Evolutionary conservation across 179 eudicot species (phyloP), one percentile per base, ranked within the genome.

Genomic region (Amaranthus tricolor): DNA sequence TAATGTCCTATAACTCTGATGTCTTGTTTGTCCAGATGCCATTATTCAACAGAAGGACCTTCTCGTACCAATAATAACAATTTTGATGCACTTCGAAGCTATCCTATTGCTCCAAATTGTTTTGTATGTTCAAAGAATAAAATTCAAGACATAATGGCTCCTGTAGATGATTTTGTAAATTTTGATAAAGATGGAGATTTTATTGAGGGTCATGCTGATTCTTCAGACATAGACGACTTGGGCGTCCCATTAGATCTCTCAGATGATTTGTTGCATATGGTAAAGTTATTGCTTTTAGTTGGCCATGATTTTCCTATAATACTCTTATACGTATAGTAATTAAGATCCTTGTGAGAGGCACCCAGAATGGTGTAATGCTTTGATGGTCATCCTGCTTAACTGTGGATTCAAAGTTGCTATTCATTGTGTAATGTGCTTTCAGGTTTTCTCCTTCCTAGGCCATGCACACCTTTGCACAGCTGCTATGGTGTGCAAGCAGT

Each of bases 191-290:
- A 60, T 59, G 76, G 52, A 68, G 82, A 79, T 68, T 77, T 17
- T 24, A 71, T 53, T 43, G 79, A 72, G 71, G 78, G 65, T 54
- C 68, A 64, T 16, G 15, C 15, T 76, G 78, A 72, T 74, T 51
- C 68, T 56, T 62, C 82, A 31, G 80, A 75, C 66, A 64, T 78
- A 59, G 95, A 88, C 73, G 93, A 75, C 75, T 61, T 71, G 51
- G 89, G 76, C 62, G 78, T 91, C 76, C 89, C 84, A 74, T 91
- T 95, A 97, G 99, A 95, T 85, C 97, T 95, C 80, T 88, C 99
- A 16, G 97, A 95, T 84, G 99, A 95, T 89, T 84, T 95, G 40
- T 77, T 95, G 79, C 98, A 93, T 76, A 91, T 88, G 99, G 98
- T 95, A 85, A 59, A 14, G 20, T 12, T 62, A 15, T 48, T 56